Evolutionary conservation across 2,329 filamentous ascomycete species (phyloP).

Genomic region (Blumeria hordei): DNA sequence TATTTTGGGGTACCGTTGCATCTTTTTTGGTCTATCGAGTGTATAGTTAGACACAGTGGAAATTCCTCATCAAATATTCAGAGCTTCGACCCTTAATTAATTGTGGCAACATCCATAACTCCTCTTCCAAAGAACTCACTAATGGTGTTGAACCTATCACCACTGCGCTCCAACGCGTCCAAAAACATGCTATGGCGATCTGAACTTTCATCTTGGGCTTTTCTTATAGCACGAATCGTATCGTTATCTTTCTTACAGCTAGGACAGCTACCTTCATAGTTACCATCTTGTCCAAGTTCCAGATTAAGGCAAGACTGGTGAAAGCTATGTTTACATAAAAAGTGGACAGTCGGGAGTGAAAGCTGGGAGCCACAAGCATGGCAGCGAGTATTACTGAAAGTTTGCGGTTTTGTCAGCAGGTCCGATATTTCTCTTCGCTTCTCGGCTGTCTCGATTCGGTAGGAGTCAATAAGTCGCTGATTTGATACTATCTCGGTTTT

Average conservation of each 20-base stretch:
- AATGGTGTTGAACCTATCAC: slow-evolving; percentile 71
- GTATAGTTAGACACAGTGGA: no score
- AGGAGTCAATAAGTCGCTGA: slow-evolving; percentile 56
- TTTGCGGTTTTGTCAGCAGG: slow-evolving; percentile 53
- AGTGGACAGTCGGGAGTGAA: slow-evolving; percentile 80
- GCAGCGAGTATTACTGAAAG: slow-evolving; percentile 80
- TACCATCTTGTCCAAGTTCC: slow-evolving; percentile 20
- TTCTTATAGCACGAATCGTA: slow-evolving; percentile 67
- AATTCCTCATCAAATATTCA: no score
- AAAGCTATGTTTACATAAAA: slow-evolving; percentile 91
- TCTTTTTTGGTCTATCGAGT: no score
- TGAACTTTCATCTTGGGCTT: slow-evolving; percentile 66
- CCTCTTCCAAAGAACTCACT: slow-evolving; percentile 89
- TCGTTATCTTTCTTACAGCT: slow-evolving; percentile 65
- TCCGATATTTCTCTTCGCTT: slow-evolving; percentile 60
- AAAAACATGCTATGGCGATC: slow-evolving; percentile 76
- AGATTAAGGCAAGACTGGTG: slow-evolving; percentile 71
- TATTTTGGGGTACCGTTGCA: no score
- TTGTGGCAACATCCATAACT: slow-evolving; percentile 40
- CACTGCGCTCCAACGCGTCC: slow-evolving; percentile 50
- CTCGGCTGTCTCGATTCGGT: slow-evolving; percentile 58
- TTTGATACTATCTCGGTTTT: slow-evolving; percentile 64
- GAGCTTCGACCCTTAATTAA: background rate
- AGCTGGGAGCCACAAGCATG: slow-evolving; percentile 49
- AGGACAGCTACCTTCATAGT: slow-evolving; percentile 55